Evolutionary conservation across 768 basidiomycete species (phyloP).

Genomic region (Kwoniella dejecticola): DNA sequence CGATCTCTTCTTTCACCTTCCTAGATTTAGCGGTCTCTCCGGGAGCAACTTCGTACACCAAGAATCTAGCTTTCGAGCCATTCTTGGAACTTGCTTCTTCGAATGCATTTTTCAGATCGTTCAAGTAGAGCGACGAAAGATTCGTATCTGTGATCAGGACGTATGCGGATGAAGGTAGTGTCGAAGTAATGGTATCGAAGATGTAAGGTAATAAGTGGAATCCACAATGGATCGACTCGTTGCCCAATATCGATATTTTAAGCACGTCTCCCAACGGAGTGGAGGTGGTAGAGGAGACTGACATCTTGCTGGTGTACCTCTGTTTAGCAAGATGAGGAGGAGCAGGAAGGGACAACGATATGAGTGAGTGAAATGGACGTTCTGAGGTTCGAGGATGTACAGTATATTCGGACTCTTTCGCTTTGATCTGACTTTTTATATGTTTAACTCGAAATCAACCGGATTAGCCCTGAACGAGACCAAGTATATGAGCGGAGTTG

Average conservation of each 20-base stretch:
- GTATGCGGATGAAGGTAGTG: slow-evolving; percentile 79
- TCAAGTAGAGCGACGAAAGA: slow-evolving; percentile 77
- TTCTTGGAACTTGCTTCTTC: slow-evolving; percentile 53
- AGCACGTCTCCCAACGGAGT: slow-evolving; percentile 60
- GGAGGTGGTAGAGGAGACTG: slow-evolving; percentile 11
- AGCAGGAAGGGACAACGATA: too few species aligned
- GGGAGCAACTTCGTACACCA: slow-evolving; percentile 77
- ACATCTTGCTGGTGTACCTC: slow-evolving; percentile 4
- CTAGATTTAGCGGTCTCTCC: slow-evolving; percentile 93
- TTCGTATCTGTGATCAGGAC: slow-evolving; percentile 90
- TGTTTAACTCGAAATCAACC: too few species aligned
- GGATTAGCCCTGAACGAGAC: too few species aligned
- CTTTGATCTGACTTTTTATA: too few species aligned
- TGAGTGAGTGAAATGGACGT: too few species aligned
- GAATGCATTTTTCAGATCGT: slow-evolving; percentile 70
- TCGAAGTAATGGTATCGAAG: slow-evolving; percentile 66
- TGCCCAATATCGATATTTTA: slow-evolving; percentile 81
- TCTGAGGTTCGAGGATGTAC: too few species aligned
- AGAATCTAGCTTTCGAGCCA: slow-evolving; percentile 61
- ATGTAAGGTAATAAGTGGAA: slow-evolving; percentile 85
- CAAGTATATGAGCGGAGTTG: too few species aligned
- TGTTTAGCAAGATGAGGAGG: too few species aligned
- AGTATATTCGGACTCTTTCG: too few species aligned
- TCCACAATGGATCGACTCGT: slow-evolving; percentile 86
- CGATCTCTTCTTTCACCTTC: slow-evolving; percentile 86